Percentiles rank a stretch among this genome's conserved stretches.
Evolutionary conservation across 2,329 filamentous ascomycete species (phyloP).

Genomic region (Xylariaceae sp.): DNA sequence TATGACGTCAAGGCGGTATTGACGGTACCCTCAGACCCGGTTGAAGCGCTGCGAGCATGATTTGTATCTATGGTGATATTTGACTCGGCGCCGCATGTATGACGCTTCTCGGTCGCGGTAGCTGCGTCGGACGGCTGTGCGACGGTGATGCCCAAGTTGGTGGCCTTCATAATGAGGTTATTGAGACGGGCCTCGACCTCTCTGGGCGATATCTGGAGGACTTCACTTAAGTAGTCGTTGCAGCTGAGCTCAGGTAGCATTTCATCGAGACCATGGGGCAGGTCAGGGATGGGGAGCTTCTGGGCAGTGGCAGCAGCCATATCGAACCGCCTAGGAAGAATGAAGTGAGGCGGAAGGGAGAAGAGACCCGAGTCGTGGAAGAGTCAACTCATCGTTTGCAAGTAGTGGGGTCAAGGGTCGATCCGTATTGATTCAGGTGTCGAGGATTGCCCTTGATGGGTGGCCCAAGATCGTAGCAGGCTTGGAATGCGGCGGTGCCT

Average conservation of each 20-base stretch:
- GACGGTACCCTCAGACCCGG: slow-evolving; percentile 34
- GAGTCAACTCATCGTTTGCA: slow-evolving; percentile 19
- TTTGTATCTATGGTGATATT: slow-evolving; percentile 35
- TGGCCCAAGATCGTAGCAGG: slow-evolving; percentile 7
- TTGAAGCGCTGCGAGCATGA: slow-evolving; percentile 42
- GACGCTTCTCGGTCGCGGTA: slow-evolving; percentile 28
- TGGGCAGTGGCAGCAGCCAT: slow-evolving; percentile 23
- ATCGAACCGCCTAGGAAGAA: slow-evolving; percentile 8
- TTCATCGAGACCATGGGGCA: slow-evolving; percentile 9
- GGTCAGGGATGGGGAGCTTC: slow-evolving; percentile 14
- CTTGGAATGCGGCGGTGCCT: slow-evolving; percentile 16
- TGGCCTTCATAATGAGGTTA: slow-evolving; percentile 30
- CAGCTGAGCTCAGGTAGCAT: slow-evolving; percentile 25
- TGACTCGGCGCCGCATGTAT: slow-evolving; percentile 38
- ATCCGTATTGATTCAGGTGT: slow-evolving; percentile 5
- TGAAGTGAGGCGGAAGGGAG: slow-evolving; percentile 3
- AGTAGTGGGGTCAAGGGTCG: slow-evolving; percentile 10
- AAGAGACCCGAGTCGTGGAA: slow-evolving; percentile 5
- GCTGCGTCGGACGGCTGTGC: slow-evolving; percentile 23
- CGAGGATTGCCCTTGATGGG: slow-evolving; percentile 8
- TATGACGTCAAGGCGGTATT: slow-evolving; percentile 38
- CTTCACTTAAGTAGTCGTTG: slow-evolving; percentile 23
- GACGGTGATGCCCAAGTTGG: slow-evolving; percentile 31
- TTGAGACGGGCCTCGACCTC: slow-evolving; percentile 21
- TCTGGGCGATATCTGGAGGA: slow-evolving; percentile 20